Evolutionary conservation across 148 eudicot species (phyloP).

Genomic region (Pouteria glomerata): DNA sequence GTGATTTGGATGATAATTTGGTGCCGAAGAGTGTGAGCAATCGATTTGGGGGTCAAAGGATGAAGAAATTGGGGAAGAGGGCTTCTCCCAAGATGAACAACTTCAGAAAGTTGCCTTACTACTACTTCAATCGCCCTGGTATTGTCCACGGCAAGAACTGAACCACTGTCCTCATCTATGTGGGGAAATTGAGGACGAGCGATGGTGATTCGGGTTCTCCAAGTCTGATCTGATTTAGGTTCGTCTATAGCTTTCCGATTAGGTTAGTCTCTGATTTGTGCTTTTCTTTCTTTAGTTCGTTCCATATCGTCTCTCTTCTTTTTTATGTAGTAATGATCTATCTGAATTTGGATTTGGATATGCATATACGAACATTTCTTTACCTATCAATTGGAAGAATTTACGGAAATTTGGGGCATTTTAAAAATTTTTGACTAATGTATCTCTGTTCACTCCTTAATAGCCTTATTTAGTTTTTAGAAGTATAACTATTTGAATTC

Average conservation of each 20-base stretch:
- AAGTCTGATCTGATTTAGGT: background rate
- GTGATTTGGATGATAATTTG: conserved; percentile 62
- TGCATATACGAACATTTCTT: too few relatives aligned
- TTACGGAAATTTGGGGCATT: too few relatives aligned
- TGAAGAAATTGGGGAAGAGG: conserved; percentile 71
- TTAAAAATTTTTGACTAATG: too few relatives aligned
- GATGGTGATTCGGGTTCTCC: background rate
- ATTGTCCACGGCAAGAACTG: conserved; percentile 53
- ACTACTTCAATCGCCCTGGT: conserved; percentile 36
- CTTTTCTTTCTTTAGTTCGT: background rate
- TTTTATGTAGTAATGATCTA: background rate
- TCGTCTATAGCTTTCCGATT: background rate
- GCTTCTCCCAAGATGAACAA: conserved; percentile 25
- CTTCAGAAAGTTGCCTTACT: conserved; percentile 39
- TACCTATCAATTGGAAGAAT: too few relatives aligned
- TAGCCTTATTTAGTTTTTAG: too few relatives aligned
- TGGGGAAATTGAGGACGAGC: background rate
- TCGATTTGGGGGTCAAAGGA: conserved; percentile 45
- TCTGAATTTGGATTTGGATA: background rate
- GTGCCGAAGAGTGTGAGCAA: conserved; percentile 50
- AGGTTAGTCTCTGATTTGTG: background rate
- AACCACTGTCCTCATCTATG: too few relatives aligned
- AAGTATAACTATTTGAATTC: too few relatives aligned
- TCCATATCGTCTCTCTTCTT: too few relatives aligned
- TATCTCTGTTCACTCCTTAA: too few relatives aligned